Evolutionary conservation across 2,329 filamentous ascomycete species (phyloP), one percentile per base, ranked within the genome.

Genomic region (Fusarium keratoplasticum): DNA sequence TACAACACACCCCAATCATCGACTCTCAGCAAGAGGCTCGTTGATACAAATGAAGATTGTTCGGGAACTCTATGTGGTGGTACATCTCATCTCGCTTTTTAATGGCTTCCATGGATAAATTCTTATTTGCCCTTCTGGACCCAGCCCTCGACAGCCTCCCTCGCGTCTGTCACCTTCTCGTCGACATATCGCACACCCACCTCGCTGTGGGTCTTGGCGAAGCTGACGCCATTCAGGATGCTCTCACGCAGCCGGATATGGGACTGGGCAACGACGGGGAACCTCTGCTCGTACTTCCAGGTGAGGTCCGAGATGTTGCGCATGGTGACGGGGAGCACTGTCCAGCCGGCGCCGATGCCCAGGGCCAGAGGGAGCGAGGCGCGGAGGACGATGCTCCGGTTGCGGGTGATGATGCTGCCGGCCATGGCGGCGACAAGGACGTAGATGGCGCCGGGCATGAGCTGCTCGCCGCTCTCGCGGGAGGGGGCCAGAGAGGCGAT

Each of bases 381-480:
- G 76, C 96, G 92, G 63, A 99, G 86, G 72, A 98, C 82, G 72
- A 98, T 89, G 83, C 93, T 95, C 78, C 96, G 92, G 87, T 97
- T 97, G 73, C 96, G 91, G 64, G 94, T 91, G 64, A 98, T 87
- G 82, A 99, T 98, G 83, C 91, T 95, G 77, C 96, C 96, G 38
- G 96, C 94, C 95, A 99, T 98, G 78, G 94, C 92, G 47, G 95
- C 93, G 57, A 99, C 95, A 33, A 98, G 89, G 55, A 98, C 95
- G 85, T 98, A 98, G 76, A 98, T 91, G 69, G 91, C 88, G 29
- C 96, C 96, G 36, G 96, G 96, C 84, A 98, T 92, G 66, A 99
- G 89, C 81, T 92, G 91, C 87, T 99, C 96, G 82, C 94, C 94
- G 70, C 91, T 94, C 84, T 96, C 93, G 79, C 92, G 92, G 40